A percentile compares a stretch with the other conserved stretches of the same genome.
These are phyloP conservation scores for Schizophyllum amplum DNA, from an alignment of 1,284 basidiomycete genomes.

Conservation along the genomic window DNA sequence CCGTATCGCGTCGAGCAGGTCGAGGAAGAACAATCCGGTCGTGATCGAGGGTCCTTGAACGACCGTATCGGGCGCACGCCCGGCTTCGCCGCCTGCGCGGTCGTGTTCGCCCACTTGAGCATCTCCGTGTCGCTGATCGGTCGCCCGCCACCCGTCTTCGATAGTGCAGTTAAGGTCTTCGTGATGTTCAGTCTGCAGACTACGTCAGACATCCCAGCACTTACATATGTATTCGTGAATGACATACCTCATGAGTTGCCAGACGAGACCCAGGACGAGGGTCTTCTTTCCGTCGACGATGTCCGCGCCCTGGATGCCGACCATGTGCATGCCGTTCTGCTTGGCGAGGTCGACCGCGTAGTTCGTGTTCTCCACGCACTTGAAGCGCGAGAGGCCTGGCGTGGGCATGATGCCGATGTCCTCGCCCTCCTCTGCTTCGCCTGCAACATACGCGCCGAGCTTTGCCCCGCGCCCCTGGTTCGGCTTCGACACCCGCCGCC, in stretches of 20 bases:
- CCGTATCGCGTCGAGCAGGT: slow-evolving; percentile 84
- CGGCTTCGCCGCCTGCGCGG: slow-evolving; percentile 67
- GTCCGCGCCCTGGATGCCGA: slow-evolving; percentile 96
- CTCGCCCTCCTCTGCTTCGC: slow-evolving; percentile 59
- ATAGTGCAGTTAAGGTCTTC: slow-evolving; percentile 80
- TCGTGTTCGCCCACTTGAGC: slow-evolving; percentile 92
- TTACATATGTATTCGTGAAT: too few species aligned
- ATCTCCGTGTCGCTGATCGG: slow-evolving; percentile 91
- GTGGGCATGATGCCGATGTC: slow-evolving; percentile 73
- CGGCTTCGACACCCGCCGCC: slow-evolving; percentile 92
- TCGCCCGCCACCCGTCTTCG: slow-evolving; percentile 63
- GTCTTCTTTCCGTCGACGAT: slow-evolving; percentile 92
- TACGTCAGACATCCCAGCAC: slow-evolving; percentile 2
- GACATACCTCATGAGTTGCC: slow-evolving; percentile 90
- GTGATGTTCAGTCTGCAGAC: slow-evolving; percentile 73
- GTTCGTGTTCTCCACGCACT: slow-evolving; percentile 97
- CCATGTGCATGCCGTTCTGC: slow-evolving; percentile 90
- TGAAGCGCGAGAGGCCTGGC: slow-evolving; percentile 87
- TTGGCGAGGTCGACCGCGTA: slow-evolving; percentile 91
- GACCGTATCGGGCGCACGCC: slow-evolving; percentile 72
- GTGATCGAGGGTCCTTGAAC: slow-evolving; percentile 94
- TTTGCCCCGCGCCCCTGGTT: not conserved
- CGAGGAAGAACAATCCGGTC: slow-evolving; percentile 90
- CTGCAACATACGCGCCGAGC: slow-evolving; percentile 16
- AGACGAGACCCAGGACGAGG: slow-evolving; percentile 91